Base-by-base conservation (phyloP, 495 filamentous ascomycete species). In the Geoglossum glabrum region DNA sequence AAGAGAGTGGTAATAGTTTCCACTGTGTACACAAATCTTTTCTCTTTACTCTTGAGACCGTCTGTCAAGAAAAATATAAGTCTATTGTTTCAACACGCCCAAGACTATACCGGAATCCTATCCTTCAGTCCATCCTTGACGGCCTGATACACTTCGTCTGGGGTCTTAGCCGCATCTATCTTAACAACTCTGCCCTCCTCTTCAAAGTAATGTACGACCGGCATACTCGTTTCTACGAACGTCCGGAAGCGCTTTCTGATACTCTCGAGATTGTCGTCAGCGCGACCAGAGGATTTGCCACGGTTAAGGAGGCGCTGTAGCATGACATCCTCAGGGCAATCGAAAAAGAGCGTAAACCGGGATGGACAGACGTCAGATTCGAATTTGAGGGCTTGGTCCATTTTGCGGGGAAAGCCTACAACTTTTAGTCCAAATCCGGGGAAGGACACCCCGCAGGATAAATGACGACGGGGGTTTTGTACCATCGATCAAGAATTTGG, bases 221-320 rank as follows among this genome's bases (percentile, higher is more conserved):
- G 92, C 88, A 97, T 95, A 67, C 86, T 93, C 2, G 88, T 95
- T 69, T 96, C 87, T 28, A 92, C 73, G 65, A 97, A 98, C 3
- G 84, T 89, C 59, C 81, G 78, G 73, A 98, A 98, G 38, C 92
- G 77, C 81, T 98, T 98, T 71, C 82, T 84, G 69, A 96, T 97
- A 63, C 82, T 87, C 73, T 95, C 92, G 46, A 79, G 82, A 70
- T 98, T 98, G 69, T 98, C 92, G 69, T 98, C 92, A 28, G 83
- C 73, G 55, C 92, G 75, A 11, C 92, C 92, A 64, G 80, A 86
- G 5, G 90, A 97, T 81, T 95, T 83, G 28, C 90, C 92, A 28
- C 92, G 76, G 68, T 95, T 83, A 61, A 98, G 64, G 63, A 98
- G 70, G 11, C 92, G 74, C 61, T 74, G 67, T 73, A 88, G 76